These are phyloP conservation scores for Annulohypoxylon nitens DNA, from an alignment of 495 filamentous ascomycete species.

Conservation along the genomic window DNA sequence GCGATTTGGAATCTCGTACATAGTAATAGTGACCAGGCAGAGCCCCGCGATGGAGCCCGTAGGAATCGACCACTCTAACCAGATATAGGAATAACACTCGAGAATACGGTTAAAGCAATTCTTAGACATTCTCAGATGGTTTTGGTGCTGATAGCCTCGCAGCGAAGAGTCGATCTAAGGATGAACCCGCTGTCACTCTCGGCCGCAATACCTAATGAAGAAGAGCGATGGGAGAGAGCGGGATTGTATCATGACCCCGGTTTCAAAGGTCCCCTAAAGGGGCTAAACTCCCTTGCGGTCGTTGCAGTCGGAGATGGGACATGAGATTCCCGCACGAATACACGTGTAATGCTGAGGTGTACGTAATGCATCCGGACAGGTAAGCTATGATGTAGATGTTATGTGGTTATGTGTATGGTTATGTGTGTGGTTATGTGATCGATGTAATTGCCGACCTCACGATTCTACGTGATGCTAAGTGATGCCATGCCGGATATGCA, in stretches of 20 bases:
- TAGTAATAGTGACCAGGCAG: conserved; percentile 16
- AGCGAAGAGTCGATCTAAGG: conserved; percentile 4
- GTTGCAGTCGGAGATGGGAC: conserved; percentile 7
- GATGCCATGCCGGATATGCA: neutral
- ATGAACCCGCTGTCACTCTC: neutral
- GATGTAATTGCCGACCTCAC: conserved; percentile 25
- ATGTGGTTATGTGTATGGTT: neutral
- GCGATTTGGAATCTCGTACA: too few species aligned
- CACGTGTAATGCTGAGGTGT: conserved; percentile 25
- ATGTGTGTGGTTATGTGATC: conserved; percentile 15
- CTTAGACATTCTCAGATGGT: conserved; percentile 1
- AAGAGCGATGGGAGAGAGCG: neutral
- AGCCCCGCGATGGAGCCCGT: conserved; percentile 42
- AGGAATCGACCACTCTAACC: conserved; percentile 32
- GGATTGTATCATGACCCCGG: neutral
- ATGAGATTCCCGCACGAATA: conserved; percentile 12
- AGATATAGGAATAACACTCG: conserved; percentile 32
- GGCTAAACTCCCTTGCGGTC: conserved; percentile 11
- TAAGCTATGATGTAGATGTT: conserved; percentile 23
- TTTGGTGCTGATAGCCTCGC: conserved; percentile 7
- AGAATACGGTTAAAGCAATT: conserved; percentile 23
- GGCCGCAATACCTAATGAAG: conserved; percentile 6
- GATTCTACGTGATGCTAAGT: conserved; percentile 21
- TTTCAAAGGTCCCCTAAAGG: too few species aligned
- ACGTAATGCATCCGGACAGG: conserved; percentile 35